These are phyloP conservation scores for Cladosporium sp. DNA, from an alignment of 2,329 filamentous ascomycete genomes.

Conservation along the genomic window DNA sequence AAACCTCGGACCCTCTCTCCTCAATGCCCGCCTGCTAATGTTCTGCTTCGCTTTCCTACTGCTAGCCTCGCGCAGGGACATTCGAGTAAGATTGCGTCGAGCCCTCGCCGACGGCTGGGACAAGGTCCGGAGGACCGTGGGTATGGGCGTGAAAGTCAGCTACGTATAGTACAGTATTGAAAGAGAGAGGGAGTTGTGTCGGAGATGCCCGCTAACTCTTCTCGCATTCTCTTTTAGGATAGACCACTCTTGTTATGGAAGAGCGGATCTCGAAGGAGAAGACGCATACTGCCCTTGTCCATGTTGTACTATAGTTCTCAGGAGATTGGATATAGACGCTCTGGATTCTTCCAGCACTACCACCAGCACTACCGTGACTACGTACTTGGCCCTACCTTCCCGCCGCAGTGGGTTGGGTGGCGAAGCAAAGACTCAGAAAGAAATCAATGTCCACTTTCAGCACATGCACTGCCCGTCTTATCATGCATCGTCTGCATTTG, in stretches of 20 bases:
- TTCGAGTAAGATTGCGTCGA: constrained; percentile 69
- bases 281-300: not conserved
- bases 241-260: too few relatives aligned
- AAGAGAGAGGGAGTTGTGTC: too few relatives aligned
- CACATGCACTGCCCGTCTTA: not conserved
- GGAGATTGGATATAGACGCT: constrained; percentile 10
- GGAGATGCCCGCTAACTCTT: too few relatives aligned
- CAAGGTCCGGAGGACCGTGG: constrained; percentile 78
- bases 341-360: constrained; percentile 1
- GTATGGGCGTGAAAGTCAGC: constrained; percentile 96
- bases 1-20: constrained; percentile 9
- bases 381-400: not conserved
- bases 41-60: constrained; percentile 76
- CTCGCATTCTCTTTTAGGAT: too few relatives aligned
- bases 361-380: too few relatives aligned
- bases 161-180: constrained; percentile 78
- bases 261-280: too few relatives aligned
- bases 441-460: not conserved
- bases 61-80: constrained; percentile 68
- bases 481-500: not conserved
- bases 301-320: not conserved
- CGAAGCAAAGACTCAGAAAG: not conserved
- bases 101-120: constrained; percentile 69
- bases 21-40: constrained; percentile 59
- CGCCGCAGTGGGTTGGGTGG: not conserved